Evolutionary conservation across 306 rosid genomes (phyloP).

Genomic region (Fragaria nilgerrensis): DNA sequence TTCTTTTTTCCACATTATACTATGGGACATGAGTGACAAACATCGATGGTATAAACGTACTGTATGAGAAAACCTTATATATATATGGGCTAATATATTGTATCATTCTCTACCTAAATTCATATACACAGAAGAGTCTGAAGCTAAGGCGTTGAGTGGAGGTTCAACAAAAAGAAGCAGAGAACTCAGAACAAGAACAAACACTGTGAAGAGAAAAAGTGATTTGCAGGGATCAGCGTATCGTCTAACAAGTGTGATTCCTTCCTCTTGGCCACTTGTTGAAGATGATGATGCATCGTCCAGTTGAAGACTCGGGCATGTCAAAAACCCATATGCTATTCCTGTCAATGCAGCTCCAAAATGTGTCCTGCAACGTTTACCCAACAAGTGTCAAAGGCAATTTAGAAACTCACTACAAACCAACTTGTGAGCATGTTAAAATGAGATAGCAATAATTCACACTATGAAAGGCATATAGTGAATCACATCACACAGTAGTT

Average conservation of each 20-base stretch:
- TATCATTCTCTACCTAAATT: neutral
- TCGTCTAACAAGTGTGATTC: slow-evolving; percentile 57
- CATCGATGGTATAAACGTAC: neutral
- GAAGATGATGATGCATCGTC: slow-evolving; percentile 54
- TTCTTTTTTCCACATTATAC: neutral
- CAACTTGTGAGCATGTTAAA: no score
- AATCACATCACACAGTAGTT: neutral
- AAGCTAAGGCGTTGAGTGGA: slow-evolving; percentile 53
- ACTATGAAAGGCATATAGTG: neutral
- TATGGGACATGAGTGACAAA: neutral
- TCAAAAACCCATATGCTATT: slow-evolving; percentile 60
- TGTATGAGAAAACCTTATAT: neutral
- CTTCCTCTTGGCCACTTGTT: slow-evolving; percentile 55
- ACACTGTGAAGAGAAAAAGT: slow-evolving; percentile 49
- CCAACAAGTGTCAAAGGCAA: neutral
- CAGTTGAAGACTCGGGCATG: slow-evolving; percentile 56
- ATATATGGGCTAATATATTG: neutral
- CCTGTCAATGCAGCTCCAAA: slow-evolving; percentile 76
- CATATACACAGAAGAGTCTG: slow-evolving; percentile 19
- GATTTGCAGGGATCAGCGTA: slow-evolving; percentile 68
- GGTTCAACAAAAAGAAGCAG: slow-evolving; percentile 65
- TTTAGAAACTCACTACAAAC: no score
- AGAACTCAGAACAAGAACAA: slow-evolving; percentile 49
- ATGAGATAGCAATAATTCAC: no score
- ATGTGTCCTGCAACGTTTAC: slow-evolving; percentile 60